phyloP scores from a whole-genome alignment of 164 flowering plant species.

The Tetracentron sinense region DNA sequence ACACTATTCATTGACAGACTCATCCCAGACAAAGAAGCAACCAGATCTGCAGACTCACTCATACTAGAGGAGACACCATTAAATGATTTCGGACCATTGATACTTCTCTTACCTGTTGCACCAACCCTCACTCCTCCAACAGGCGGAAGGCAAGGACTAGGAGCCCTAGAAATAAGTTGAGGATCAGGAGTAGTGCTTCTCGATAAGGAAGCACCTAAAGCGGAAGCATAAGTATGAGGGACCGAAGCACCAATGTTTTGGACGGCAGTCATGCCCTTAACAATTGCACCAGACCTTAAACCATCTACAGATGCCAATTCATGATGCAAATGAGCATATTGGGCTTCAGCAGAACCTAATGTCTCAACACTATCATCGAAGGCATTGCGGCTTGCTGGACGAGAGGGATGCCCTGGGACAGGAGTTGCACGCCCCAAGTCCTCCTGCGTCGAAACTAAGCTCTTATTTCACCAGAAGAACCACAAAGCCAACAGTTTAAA shows the following conservation, averaged over 20 bases:
- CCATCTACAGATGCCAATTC: not conserved
- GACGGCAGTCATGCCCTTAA: not conserved
- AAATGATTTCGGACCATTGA: too few relatives aligned
- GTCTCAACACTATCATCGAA: conserved; percentile 35
- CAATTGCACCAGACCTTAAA: not conserved
- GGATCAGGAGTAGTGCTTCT: conserved; percentile 7
- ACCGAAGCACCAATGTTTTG: not conserved
- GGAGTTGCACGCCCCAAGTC: not conserved
- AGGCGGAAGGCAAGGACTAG: conserved; percentile 4
- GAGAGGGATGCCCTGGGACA: conserved; percentile 1
- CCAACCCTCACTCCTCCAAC: too few relatives aligned
- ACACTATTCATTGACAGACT: too few relatives aligned
- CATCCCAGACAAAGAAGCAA: too few relatives aligned
- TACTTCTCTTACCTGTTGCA: too few relatives aligned
- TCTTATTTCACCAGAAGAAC: too few relatives aligned
- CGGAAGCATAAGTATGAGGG: not conserved
- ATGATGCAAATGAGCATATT: not conserved
- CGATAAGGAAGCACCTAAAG: conserved; percentile 5
- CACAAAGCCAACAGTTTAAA: too few relatives aligned
- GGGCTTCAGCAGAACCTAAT: not conserved
- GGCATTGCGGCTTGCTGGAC: conserved; percentile 22
- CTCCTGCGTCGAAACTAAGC: not conserved
- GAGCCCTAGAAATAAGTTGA: not conserved
- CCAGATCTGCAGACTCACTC: too few relatives aligned
- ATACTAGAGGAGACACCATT: too few relatives aligned